Evolutionary conservation across 371 early-diverging fungal species (phyloP), one percentile per base, ranked within the genome.

Genomic region (Dichotomocladium elegans): DNA sequence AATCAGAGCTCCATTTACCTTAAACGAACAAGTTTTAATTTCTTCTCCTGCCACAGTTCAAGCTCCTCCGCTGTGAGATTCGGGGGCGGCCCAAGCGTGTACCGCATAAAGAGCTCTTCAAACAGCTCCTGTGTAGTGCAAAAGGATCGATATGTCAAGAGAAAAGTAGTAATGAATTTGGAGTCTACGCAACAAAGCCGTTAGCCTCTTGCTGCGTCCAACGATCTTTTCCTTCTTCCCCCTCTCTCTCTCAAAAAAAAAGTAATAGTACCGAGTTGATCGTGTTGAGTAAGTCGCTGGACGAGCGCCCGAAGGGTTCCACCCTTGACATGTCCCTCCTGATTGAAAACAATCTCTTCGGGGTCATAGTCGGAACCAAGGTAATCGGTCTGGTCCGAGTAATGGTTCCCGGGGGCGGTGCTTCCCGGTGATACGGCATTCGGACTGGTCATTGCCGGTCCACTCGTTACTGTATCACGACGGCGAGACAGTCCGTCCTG

Each of bases 131-230:
- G 74, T 0, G 94, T 81, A 0, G 88, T 80, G 21, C 86, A 80
- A 60, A 96, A 96, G 27, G 90, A 88, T 41, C 91, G 89, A 69
- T 93, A 95, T 14, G 93, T 94, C 57, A 97, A 77, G 60, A 97
- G 64, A 74, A 97, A 94, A 0, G 91, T 88, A 9, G 79, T 80
- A 30, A 85, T 85, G 68, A 91, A 95, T 50, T 81, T 81, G 17
- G 90, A 77, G 58, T 93, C 93, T 65, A 53, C 10, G 37, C 7
- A 33, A 33, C 30, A 45, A 49, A 31, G 24, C 17, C 24, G 34
- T 28, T 11, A 41, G 22, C 14, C 30, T 41, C n/a, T 4, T 19
- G 15, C 29, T 25, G 22, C 26, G 8, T 8, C 3, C 24, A 35
- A 17, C 11, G 12, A 28, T 30, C 11, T 19, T 43, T 15, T 12